Base-by-base conservation (phyloP, 2,329 filamentous ascomycete genomes). In the Nigrospora sphaerica region DNA sequence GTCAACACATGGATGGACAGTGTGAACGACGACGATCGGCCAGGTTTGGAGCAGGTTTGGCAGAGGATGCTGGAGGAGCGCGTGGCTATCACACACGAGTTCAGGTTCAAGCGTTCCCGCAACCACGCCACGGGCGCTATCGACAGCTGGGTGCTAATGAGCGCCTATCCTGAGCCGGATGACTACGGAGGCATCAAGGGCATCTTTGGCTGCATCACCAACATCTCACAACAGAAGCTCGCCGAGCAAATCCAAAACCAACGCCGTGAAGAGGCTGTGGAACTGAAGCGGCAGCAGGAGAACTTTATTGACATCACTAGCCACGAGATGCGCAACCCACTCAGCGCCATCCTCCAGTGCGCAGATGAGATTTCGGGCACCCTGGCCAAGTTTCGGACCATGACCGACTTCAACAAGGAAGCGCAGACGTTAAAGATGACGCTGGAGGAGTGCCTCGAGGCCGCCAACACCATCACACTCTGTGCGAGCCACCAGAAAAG, bases 161-260 rank as follows among this genome's bases (percentile, higher is more conserved):
- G 80, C 46, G 86, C 85, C 0, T 89, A 85, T 54, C 86, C 86
- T 0, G 86, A 91, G 55, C 84, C 78, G 56, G 75, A 84, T 50
- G 67, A 72, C 1, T 68, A 78, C 28, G 85, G 84, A 4, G 68
- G 71, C 28, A 72, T 90, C 44, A 88, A 88, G 66, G 81, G 83
- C 50, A 83, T 90, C 3, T 90, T 91, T 55, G 86, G 86, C 44
- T 86, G 83, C 58, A 84, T 95, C 44, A 92, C 88, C 0, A 88
- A 95, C 58, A 95, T 95, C 52, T 89, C 85, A 16, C 80, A 86
- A 45, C 87, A 93, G 61, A 95, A 95, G 62, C 85, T 84, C 73
- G 88, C 88, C 1, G 88, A 95, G 63, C 82, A 84, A 40, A 81
- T 89, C 32, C 87, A 95, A 62, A 88, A 79, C 56, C 77, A 83